Base-by-base conservation (phyloP, 805 yeast species). In the Komagataella pastoris region DNA sequence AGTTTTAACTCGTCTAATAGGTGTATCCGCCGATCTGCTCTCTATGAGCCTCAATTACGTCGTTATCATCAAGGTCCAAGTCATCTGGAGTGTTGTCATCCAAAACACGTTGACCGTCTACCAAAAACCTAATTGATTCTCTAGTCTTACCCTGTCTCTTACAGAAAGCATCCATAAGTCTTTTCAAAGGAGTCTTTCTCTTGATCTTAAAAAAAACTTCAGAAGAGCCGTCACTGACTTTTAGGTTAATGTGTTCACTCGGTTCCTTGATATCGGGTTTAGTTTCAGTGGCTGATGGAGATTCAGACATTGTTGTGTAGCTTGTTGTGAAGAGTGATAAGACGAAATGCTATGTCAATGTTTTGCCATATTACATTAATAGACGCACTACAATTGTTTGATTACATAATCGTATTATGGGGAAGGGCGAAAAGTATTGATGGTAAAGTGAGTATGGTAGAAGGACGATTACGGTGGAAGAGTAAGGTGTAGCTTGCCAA, bases 151-250 rank as follows among this genome's bases (percentile, higher is more conserved):
- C 98, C 64, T 91, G 96, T 74, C 99, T 86, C 71, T 90, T 90
- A 67, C 98, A 95, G 67, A 91, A 93, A 10, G 97, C 96, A 63
- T 91, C 98, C 89, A 93, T 91, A 61, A 93, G 81, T 71, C 96
- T 86, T 68, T 80, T 86, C 74, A 93, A 77, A 49, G 91, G 96
- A 4, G 99, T 93, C 46, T 90, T 76, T 70, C 87, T 79, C 73
- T 90, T 89, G 68, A 93, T 91, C 69, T 91, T 90, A 82, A 93
- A 93, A 68, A 85, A 89, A 56, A 93, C 90, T 67, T 93, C 99
- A 18, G 95, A 85, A 51, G 84, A 76, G 49, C 96, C 95, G 67
- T 93, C 99, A 43, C 95, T 83, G 49, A 93, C 99, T 68, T 88
- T 89, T 69, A 93, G 73, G 74, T 88, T 89, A 68, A 93, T 85